phyloP scores from a whole-genome alignment of 192 early-diverging fungal species.

The Gryganskiella cystojenkinii region DNA sequence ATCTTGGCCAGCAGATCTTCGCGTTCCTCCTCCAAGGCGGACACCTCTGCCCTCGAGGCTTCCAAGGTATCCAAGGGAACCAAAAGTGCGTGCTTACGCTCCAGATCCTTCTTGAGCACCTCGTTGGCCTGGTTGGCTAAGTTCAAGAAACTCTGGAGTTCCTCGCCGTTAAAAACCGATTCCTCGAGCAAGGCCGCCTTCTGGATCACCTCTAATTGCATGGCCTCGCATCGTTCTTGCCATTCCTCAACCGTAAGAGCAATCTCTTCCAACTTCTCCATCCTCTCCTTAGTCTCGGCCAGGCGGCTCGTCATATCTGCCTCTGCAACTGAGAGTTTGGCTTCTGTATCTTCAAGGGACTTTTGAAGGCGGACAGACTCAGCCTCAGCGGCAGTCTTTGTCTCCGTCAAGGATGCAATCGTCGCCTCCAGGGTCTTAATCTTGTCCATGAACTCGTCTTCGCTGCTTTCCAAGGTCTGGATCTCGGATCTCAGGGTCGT shows the following conservation, averaged over 20 bases:
- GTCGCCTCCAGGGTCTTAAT: conserved; percentile 28
- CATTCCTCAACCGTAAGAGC: conserved; percentile 47
- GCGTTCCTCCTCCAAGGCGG: conserved; percentile 54
- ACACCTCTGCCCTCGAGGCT: conserved; percentile 40
- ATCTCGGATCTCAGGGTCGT: conserved; percentile 53
- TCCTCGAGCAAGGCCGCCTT: conserved; percentile 53
- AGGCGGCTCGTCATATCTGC: conserved; percentile 15
- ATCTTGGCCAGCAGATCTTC: conserved; percentile 58
- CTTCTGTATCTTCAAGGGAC: conserved; percentile 5
- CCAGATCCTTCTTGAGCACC: conserved; percentile 17
- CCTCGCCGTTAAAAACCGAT: conserved; percentile 35
- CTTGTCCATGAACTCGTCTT: conserved; percentile 26
- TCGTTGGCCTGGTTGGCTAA: conserved; percentile 43
- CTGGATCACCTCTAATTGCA: conserved; percentile 55
- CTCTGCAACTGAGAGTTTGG: conserved; percentile 20
- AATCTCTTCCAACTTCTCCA: conserved; percentile 37
- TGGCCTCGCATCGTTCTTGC: conserved; percentile 54
- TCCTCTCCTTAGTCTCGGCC: conserved; percentile 34
- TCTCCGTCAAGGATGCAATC: conserved; percentile 3
- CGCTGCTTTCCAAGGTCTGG: conserved; percentile 53
- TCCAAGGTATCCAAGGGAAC: conserved; percentile 14
- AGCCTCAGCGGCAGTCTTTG: conserved; percentile 15
- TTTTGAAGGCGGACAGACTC: conserved; percentile 8
- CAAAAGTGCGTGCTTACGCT: conserved; percentile 3
- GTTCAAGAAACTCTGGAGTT: conserved; percentile 43